Conservation (phyloP, 169 alveolate species). For the Blepharisma undulans region DNA sequence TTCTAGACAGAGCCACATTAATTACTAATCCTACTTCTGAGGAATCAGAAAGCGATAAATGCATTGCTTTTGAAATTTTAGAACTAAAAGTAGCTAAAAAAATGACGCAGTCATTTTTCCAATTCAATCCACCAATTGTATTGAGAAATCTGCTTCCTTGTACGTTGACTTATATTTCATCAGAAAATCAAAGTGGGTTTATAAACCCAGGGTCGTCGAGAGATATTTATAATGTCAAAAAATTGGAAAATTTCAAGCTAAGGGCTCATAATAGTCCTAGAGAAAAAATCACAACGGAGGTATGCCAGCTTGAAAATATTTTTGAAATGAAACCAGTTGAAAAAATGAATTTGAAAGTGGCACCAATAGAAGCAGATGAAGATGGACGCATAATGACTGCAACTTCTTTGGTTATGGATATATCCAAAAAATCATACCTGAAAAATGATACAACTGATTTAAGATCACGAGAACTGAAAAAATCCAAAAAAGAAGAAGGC, state of each 20-base stretch:
- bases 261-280: background rate
- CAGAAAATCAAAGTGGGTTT: background rate
- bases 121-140: background rate
- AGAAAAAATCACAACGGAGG: background rate
- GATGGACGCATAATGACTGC: background rate
- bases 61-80: background rate
- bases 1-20: too few species aligned
- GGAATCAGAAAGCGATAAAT: too few species aligned
- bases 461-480: background rate
- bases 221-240: background rate
- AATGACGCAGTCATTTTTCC: background rate
- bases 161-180: background rate
- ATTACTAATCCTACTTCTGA: too few species aligned
- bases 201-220: background rate
- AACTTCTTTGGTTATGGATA: background rate
- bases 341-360: background rate
- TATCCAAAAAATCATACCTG: background rate
- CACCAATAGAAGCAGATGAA: background rate
- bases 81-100: background rate
- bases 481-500: background rate
- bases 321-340: background rate
- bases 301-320: background rate
- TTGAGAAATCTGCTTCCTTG: background rate
- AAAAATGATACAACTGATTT: background rate
- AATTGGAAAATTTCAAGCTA: background rate